Evolutionary conservation across 176 grass and related monocot species (phyloP), one percentile per base, ranked within the genome.

Genomic region (maize (Zea mays)): DNA sequence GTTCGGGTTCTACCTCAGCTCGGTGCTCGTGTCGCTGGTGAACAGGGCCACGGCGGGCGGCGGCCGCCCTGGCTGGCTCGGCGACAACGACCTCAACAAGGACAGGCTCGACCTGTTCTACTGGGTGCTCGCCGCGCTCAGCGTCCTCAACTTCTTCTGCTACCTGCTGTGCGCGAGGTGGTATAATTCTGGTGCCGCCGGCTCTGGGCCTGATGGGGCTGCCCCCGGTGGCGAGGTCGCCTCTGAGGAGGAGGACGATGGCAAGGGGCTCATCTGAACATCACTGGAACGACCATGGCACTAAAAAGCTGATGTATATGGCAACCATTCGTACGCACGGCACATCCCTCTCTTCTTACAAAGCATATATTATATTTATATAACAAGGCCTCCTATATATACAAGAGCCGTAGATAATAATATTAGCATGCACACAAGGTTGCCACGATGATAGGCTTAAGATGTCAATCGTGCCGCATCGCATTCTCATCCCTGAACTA

Each of bases 1-100:
- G 1, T 86, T 92, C 8, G 90, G 86, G 4, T 92, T 92, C 83
- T 92, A 48, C 86, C 69, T 92, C 44, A 92, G 90, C 75, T 92
- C 90, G 4, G 74, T 80, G 2, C 86, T 89, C 3, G 90, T 92
- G 3, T 81, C 71, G 7, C 73, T 84, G 49, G 87, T 92, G 63
- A 89, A 92, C 65, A 78, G 48, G 57, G 41, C 70, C 72, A 89
- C 83, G 15, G 68, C 79, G 12, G 20, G 7, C 4, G 35, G 52
- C 38, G 57, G 50, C 48, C 43, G 8, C 4, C 56, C 40, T 0
- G 85, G 85, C 3, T 91, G 89, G 89, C 82, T 91, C 55, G 76
- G 89, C 2, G 72, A 93, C 39, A 90, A 93, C 7, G 90, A 93
- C 38, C 81, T 93, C 1, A 66, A 93, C 77, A 93, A 85, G 81